Evolutionary conservation across 176 grass and related monocot species (phyloP), one percentile per base, ranked within the genome.

Genomic region (Rhynchospora breviuscula): DNA sequence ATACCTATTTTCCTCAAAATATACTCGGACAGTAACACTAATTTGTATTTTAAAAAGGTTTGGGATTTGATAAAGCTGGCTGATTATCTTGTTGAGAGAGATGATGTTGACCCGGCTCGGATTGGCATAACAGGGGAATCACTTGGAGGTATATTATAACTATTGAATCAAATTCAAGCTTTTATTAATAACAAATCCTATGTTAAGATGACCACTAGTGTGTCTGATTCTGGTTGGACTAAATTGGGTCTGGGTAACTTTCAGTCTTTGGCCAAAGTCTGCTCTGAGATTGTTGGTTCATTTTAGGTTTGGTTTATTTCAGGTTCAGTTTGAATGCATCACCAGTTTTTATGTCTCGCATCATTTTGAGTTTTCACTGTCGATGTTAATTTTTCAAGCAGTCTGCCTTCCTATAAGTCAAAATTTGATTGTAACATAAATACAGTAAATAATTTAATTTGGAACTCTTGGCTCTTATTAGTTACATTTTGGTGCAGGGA

Each of bases 91-190:
- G 74, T 84, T 79, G 75, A 85, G 74, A 93, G 92, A 86, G 86
- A 86, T 78, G 95, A 98, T 78, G 65, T 94, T 11, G 91, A 98
- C 87, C 81, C 89, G 35, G 72, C 74, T 83, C 90, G 88, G 67
- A 93, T 98, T 70, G 95, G 92, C 21, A 95, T 98, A 62, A 93
- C 95, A 9, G 95, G 95, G 85, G 95, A 98, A 94, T 98, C 95
- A 29, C 95, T 98, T 78, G 92, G 92, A 93, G 92, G 95, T 98
- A 84, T 33, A 58, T 26, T 53, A 81, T 71, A 52, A n/a, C 25
- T 81, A 33, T 60, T 25, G 14, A 53, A 76, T 54, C 29, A 31
- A 54, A 29, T 76, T 54, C 1, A 53, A 25, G 45, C 46, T 12
- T 74, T 59, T 51, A 74, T 13, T 1, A 43, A 14, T 23, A 25